Evolutionary conservation across 2,329 filamentous ascomycete species (phyloP), one percentile per base, ranked within the genome.

Genomic region (Lasiodiplodia sp.): DNA sequence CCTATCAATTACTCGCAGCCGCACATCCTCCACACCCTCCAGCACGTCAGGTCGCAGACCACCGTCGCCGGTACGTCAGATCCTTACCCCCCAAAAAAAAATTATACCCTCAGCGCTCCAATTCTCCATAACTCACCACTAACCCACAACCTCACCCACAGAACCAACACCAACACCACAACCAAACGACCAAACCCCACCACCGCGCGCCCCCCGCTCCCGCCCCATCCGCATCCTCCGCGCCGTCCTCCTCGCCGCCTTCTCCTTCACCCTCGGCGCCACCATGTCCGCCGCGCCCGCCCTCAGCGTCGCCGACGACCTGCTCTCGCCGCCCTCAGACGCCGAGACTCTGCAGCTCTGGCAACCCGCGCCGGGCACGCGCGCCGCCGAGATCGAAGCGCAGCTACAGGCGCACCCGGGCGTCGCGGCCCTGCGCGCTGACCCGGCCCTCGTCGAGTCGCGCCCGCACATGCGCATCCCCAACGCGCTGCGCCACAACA

Each of bases 401-500:
- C 87, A 88, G 75, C 93, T 98, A 78, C 87, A 89, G 75, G 87
- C 84, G 56, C 93, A 96, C 81, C 91, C 93, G 1, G 78, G 97
- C n/a, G 86, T 91, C 4, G 78, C 84, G n/a, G 83, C 86, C 52
- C 84, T 98, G 62, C 67, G 67, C 34, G 49, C 23, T 2, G 67
- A 68, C 67, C 6, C 38, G 8, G 6, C n/a, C 7, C 90, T 94
- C 57, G 80, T 81, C 21, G 86, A 92, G 73, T 91, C 91, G 40
- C 88, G 96, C 51, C 95, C 95, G 12, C 93, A 97, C 77, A 83
- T 97, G 77, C 96, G 94, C 80, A 91, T 97, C 76, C 94, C 95
- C 0, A 83, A 85, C 31, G 80, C 85, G 2, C 86, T 93, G 78
- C 88, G 92, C 49, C 80, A 82, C 2, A 89, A 93, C 77, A 97